Conservation (phyloP, 2,329 filamentous ascomycete genomes). For the Fusarium duplospermum region DNA sequence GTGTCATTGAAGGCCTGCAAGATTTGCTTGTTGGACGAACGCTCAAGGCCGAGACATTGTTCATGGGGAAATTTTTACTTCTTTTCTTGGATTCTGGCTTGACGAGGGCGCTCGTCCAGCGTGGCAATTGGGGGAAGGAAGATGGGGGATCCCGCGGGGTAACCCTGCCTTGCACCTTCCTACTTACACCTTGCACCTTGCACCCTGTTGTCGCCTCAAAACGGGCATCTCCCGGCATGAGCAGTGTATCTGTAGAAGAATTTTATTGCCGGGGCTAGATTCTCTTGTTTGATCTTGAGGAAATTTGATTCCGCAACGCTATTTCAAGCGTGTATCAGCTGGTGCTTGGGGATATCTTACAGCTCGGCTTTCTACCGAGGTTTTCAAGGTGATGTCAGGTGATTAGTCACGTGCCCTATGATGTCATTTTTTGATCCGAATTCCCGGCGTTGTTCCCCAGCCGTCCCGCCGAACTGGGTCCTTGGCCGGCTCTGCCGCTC, state of each 20-base stretch:
- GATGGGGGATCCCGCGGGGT: constrained; percentile 31
- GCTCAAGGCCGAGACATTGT: neutral
- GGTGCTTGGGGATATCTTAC: neutral
- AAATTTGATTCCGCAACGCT: neutral
- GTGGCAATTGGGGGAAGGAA: constrained; percentile 14
- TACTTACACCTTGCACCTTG: constrained; percentile 3
- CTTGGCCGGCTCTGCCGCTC: neutral
- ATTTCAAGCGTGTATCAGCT: neutral
- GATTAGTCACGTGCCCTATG: neutral
- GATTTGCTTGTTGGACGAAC: constrained; percentile 13
- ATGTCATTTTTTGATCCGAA: constrained; percentile 4
- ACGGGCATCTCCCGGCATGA: neutral
- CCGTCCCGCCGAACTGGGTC: neutral
- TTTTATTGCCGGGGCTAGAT: neutral
- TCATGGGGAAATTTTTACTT: neutral
- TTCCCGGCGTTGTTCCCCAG: neutral
- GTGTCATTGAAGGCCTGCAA: constrained; percentile 1
- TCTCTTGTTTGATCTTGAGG: neutral
- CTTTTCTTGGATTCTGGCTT: neutral
- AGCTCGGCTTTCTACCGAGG: neutral
- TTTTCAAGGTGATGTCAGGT: neutral
- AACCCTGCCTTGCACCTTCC: constrained; percentile 26
- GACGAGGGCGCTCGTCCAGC: neutral
- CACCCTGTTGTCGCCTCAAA: neutral
- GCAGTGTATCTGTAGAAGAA: neutral